A percentile compares a stretch with the other conserved stretches of the same genome.
Evolutionary conservation across 176 grass and related monocot species (phyloP).

Genomic region (Areca catechu): DNA sequence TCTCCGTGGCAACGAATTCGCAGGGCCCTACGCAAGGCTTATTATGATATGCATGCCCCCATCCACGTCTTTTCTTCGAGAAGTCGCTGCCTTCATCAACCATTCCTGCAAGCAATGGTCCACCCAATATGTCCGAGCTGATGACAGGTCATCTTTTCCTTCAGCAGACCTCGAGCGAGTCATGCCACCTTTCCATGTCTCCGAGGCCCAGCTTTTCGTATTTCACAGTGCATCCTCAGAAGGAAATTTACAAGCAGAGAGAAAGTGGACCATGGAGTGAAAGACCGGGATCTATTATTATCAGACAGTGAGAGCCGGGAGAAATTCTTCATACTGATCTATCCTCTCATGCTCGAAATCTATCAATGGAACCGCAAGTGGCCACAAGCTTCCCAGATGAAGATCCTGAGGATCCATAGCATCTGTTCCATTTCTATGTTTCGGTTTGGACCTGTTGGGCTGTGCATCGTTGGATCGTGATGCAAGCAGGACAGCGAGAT

Average conservation of each 20-base stretch:
- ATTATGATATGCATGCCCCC: conserved; percentile 27
- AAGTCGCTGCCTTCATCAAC: conserved; percentile 32
- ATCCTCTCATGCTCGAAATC: no score
- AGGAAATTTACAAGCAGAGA: conserved; percentile 5
- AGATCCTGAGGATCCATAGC: no score
- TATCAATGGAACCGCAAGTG: no score
- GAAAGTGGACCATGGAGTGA: conserved; percentile 15
- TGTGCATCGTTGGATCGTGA: no score
- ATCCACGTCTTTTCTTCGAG: neutral
- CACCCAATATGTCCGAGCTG: conserved; percentile 23
- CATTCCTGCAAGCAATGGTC: conserved; percentile 31
- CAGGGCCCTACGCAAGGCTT: conserved; percentile 30
- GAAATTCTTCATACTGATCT: no score
- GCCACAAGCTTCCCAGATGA: no score
- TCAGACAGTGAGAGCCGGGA: no score
- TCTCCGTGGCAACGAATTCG: conserved; percentile 15
- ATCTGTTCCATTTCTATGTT: no score
- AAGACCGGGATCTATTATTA: neutral
- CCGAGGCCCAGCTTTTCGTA: conserved; percentile 14
- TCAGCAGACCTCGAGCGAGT: conserved; percentile 3
- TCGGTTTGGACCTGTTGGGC: no score
- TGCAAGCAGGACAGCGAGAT: no score
- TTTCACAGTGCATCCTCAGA: conserved; percentile 28
- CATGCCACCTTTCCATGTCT: conserved; percentile 16
- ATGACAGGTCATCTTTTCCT: conserved; percentile 24